A percentile compares a stretch with the other conserved stretches of the same genome.
phyloP scores from a whole-genome alignment of 495 filamentous ascomycete genomes.

The Xylaria grammica region DNA sequence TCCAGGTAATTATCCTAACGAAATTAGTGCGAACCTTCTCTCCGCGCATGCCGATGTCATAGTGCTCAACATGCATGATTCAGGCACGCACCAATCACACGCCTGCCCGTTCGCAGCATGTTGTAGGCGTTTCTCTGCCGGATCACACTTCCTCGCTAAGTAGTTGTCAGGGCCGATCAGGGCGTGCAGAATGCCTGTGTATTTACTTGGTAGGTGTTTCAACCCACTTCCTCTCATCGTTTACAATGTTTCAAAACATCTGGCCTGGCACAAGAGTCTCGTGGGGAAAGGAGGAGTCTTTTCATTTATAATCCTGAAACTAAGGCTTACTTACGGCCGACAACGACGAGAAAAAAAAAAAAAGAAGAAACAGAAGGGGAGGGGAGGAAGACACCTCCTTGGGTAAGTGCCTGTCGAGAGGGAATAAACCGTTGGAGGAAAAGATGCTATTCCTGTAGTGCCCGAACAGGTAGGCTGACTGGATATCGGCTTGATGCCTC shows the following conservation, averaged over 20 bases:
- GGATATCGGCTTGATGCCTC: too few species aligned
- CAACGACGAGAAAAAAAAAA: not conserved
- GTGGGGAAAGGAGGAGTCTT: not conserved
- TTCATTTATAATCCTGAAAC: not conserved
- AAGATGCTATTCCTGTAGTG: too few species aligned
- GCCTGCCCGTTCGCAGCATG: slow-evolving; percentile 6
- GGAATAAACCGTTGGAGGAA: too few species aligned
- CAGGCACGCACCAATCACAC: slow-evolving; percentile 26
- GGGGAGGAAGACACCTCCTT: too few species aligned
- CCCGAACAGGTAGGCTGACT: too few species aligned
- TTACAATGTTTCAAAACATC: slow-evolving; percentile 2
- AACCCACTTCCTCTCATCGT: not conserved
- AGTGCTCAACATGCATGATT: slow-evolving; percentile 18
- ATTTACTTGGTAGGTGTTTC: slow-evolving; percentile 12
- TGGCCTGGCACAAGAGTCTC: slow-evolving; percentile 1
- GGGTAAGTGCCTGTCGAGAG: not conserved
- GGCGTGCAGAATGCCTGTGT: too few species aligned
- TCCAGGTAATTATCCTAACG: not conserved
- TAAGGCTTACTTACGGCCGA: too few species aligned
- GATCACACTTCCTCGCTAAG: slow-evolving; percentile 7
- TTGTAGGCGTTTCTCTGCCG: not conserved
- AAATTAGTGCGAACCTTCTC: not conserved
- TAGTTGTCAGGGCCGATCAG: not conserved
- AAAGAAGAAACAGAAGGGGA: not conserved
- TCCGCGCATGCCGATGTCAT: not conserved